These are phyloP conservation scores for Nakataea oryzae DNA, from an alignment of 2,329 filamentous ascomycete species.

Conservation along the genomic window DNA sequence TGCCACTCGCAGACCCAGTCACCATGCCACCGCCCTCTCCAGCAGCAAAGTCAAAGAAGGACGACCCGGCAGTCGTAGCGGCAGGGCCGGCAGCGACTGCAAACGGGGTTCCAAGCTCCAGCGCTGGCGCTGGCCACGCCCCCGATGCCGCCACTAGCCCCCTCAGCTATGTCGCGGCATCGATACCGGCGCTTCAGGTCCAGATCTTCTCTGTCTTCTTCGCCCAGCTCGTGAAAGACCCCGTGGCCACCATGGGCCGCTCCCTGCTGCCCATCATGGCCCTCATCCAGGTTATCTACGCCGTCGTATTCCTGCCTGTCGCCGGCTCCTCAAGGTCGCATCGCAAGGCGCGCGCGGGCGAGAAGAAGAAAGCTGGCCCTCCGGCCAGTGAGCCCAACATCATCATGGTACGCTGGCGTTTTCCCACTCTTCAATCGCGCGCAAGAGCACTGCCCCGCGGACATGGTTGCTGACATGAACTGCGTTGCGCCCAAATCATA, in stretches of 20 bases:
- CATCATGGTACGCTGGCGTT: conserved; percentile 29
- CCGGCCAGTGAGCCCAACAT: conserved; percentile 31
- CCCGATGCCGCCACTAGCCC: not conserved
- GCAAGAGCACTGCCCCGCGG: not conserved
- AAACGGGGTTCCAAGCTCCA: not conserved
- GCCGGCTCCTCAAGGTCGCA: conserved; percentile 34
- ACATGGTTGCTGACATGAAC: conserved; percentile 4
- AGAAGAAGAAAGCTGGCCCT: conserved; percentile 33
- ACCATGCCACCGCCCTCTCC: conserved; percentile 17
- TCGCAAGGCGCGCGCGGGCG: conserved; percentile 42
- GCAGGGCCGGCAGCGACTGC: not conserved
- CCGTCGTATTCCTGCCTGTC: conserved; percentile 51
- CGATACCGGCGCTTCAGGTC: conserved; percentile 16
- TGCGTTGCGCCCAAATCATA: conserved; percentile 11
- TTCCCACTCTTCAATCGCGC: not conserved
- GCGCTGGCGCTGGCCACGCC: conserved; percentile 1
- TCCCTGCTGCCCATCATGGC: conserved; percentile 17
- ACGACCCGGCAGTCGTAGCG: not conserved
- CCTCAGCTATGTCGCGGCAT: conserved; percentile 10
- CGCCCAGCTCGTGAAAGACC: conserved; percentile 17
- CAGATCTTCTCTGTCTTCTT: conserved; percentile 17
- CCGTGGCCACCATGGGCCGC: conserved; percentile 16
- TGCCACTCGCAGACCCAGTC: conserved; percentile 20
- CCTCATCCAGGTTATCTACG: conserved; percentile 34
- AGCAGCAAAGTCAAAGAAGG: conserved; percentile 8